These are phyloP conservation scores for Stemphylium vesicarium DNA, from an alignment of 2,329 filamentous ascomycete genomes.

Conservation along the genomic window DNA sequence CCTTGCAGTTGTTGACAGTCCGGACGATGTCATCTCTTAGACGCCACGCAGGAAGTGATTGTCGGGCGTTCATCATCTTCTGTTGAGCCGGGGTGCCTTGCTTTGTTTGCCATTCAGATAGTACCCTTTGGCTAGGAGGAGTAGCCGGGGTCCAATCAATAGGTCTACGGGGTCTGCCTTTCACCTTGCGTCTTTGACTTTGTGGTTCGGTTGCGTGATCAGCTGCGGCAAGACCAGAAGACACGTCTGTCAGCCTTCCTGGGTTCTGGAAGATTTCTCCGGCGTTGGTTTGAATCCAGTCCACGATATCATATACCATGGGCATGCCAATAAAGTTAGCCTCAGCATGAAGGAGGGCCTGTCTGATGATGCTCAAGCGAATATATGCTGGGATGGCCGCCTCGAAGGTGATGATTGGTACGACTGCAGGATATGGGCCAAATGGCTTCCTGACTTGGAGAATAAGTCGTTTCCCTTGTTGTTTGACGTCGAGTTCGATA, in stretches of 20 bases:
- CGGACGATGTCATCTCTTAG: slow-evolving; percentile 77
- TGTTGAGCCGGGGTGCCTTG: slow-evolving; percentile 71
- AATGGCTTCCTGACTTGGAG: slow-evolving; percentile 74
- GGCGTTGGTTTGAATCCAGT: slow-evolving; percentile 89
- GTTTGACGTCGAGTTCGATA: slow-evolving; percentile 66
- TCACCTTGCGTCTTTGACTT: slow-evolving; percentile 25
- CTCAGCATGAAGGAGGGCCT: slow-evolving; percentile 73
- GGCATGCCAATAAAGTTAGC: slow-evolving; percentile 78
- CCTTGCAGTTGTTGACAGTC: slow-evolving; percentile 77
- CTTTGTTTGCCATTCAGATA: slow-evolving; percentile 70
- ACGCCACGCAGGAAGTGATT: slow-evolving; percentile 85
- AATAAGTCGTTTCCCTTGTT: slow-evolving; percentile 53
- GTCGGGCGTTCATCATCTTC: slow-evolving; percentile 75
- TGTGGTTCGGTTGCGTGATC: slow-evolving; percentile 38
- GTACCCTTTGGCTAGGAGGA: slow-evolving; percentile 63
- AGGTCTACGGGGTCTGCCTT: slow-evolving; percentile 51
- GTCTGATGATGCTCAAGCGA: slow-evolving; percentile 83
- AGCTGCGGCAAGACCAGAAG: slow-evolving; percentile 70
- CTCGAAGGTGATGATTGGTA: slow-evolving; percentile 73
- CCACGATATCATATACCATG: slow-evolving; percentile 88
- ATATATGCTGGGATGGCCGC: slow-evolving; percentile 84
- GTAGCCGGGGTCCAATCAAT: slow-evolving; percentile 69
- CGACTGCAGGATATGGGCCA: slow-evolving; percentile 70
- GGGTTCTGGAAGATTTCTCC: slow-evolving; percentile 83
- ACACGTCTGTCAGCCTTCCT: slow-evolving; percentile 82